Evolutionary conservation across 345 rosid genomes (phyloP).

Genomic region (Rhizophora mangle): DNA sequence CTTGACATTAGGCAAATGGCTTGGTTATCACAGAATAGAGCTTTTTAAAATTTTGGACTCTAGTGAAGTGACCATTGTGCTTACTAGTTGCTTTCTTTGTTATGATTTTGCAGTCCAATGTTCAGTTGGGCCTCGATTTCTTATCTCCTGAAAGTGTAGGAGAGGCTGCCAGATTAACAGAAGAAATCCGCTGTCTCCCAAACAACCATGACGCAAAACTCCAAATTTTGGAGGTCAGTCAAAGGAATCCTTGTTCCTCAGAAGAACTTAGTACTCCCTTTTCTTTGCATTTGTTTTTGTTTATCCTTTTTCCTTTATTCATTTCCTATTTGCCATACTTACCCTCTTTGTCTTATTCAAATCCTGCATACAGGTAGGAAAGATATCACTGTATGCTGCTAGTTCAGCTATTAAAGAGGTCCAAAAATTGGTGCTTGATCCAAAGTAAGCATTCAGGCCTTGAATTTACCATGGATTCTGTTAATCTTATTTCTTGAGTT

Average conservation of each 20-base stretch:
- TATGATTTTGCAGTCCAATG: slow-evolving; percentile 66
- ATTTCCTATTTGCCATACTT: background rate
- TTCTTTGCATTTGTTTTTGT: background rate
- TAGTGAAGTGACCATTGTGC: background rate
- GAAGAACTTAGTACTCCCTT: slow-evolving; percentile 16
- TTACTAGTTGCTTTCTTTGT: background rate
- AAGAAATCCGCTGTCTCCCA: slow-evolving; percentile 80
- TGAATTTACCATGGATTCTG: background rate
- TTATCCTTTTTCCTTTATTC: background rate
- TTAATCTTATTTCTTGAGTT: background rate
- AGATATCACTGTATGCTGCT: slow-evolving; percentile 87
- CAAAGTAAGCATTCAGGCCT: slow-evolving; percentile 55
- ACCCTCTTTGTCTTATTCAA: too few species aligned
- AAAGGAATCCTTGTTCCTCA: slow-evolving; percentile 17
- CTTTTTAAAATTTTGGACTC: background rate
- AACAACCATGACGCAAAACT: slow-evolving; percentile 81
- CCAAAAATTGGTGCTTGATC: slow-evolving; percentile 86
- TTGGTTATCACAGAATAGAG: background rate
- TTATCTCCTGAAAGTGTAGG: slow-evolving; percentile 89
- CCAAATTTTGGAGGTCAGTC: slow-evolving; percentile 79
- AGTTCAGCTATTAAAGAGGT: slow-evolving; percentile 96
- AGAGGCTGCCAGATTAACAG: slow-evolving; percentile 70
- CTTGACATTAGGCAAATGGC: background rate
- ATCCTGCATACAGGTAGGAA: slow-evolving; percentile 59
- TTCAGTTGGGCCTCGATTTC: slow-evolving; percentile 88